These are phyloP conservation scores for Claviceps digitariae DNA, from an alignment of 2,329 filamentous ascomycete species.

Conservation along the genomic window DNA sequence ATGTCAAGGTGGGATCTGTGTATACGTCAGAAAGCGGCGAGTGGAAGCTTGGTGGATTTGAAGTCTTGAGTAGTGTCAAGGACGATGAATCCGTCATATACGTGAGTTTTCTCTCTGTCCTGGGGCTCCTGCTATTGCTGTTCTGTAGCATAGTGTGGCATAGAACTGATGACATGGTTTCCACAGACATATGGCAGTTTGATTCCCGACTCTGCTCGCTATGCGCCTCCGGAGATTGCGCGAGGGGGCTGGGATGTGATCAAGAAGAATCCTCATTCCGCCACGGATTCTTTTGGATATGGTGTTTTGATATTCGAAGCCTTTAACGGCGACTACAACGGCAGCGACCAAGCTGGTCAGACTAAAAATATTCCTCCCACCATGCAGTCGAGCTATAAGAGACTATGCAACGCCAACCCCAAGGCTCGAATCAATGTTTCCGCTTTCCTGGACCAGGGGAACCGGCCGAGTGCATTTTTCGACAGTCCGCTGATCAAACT, in stretches of 20 bases:
- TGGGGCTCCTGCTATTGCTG: neutral
- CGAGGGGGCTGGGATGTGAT: conserved; percentile 85
- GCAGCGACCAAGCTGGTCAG: conserved; percentile 67
- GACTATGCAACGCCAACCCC: conserved; percentile 76
- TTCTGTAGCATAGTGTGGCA: neutral
- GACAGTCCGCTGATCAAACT: conserved; percentile 85
- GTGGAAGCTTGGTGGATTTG: conserved; percentile 93
- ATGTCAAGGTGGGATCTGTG: conserved; percentile 69
- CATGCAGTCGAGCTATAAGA: conserved; percentile 87
- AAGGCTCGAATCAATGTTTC: conserved; percentile 75
- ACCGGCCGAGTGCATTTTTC: conserved; percentile 72
- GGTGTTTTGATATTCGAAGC: conserved; percentile 78
- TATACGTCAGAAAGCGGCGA: conserved; percentile 94
- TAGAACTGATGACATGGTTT: conserved; percentile 1
- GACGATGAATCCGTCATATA: conserved; percentile 92
- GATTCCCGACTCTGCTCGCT: conserved; percentile 71
- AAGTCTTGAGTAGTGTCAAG: conserved; percentile 86
- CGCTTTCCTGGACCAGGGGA: conserved; percentile 83
- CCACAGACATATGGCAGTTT: conserved; percentile 69
- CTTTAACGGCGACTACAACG: conserved; percentile 74
- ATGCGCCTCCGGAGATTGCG: conserved; percentile 75
- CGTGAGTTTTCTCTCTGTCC: conserved; percentile 26
- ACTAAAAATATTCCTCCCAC: conserved; percentile 73
- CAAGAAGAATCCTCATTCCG: conserved; percentile 66
- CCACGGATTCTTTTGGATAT: conserved; percentile 78